Conservation (phyloP, 106 monocot species). For the Dioscorea zingiberensis region DNA sequence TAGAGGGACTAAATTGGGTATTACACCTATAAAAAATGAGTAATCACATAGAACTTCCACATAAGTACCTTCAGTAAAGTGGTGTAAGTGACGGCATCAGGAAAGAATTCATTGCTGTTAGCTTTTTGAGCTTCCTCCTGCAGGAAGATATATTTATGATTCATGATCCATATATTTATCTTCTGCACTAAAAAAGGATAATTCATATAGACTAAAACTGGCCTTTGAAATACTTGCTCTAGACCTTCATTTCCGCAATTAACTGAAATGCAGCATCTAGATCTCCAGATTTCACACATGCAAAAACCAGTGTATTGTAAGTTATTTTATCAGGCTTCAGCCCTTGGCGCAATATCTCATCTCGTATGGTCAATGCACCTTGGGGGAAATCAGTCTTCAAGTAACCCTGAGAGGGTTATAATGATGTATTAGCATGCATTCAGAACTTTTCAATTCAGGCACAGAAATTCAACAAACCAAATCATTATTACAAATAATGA, state of each 20-base stretch:
- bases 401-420: constrained; percentile 48
- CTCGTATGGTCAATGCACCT: constrained; percentile 67
- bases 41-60: too few relatives aligned
- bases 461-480: too few relatives aligned
- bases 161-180: constrained; percentile 8
- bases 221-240: constrained; percentile 54
- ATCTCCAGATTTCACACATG: constrained; percentile 63
- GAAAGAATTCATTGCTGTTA: constrained; percentile 29
- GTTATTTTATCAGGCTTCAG: constrained; percentile 77
- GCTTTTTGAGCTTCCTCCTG: constrained; percentile 66
- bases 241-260: constrained; percentile 88
- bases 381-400: constrained; percentile 66
- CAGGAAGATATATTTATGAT: constrained; percentile 1
- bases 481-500: too few relatives aligned
- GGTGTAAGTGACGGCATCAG: constrained; percentile 82
- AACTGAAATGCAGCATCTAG: constrained; percentile 58
- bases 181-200: constrained; percentile 1
- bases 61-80: constrained; percentile 63
- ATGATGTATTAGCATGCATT: background rate
- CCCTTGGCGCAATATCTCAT: constrained; percentile 72
- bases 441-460: too few relatives aligned
- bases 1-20: too few relatives aligned
- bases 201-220: constrained; percentile 31
- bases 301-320: constrained; percentile 69
- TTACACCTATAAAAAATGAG: too few relatives aligned